Percentiles rank a stretch among this genome's conserved stretches.
Evolutionary conservation across 176 grass and related monocot species (phyloP).

Genomic region (Bothriochloa decipiens): DNA sequence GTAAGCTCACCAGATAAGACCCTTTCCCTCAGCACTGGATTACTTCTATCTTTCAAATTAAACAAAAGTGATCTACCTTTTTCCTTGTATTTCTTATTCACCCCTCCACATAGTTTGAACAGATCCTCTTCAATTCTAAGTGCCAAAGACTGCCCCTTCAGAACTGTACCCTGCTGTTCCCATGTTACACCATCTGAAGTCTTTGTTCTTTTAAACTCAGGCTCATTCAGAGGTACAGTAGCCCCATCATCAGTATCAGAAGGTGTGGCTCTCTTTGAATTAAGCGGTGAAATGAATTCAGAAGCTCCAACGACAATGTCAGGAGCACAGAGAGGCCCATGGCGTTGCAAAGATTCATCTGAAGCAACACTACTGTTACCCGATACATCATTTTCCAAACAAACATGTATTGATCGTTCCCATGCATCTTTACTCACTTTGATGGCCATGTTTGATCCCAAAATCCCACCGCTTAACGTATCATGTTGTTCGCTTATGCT

Average conservation of each 20-base stretch:
- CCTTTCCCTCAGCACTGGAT: slow-evolving; percentile 61
- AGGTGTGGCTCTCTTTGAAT: slow-evolving; percentile 39
- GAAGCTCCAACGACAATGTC: slow-evolving; percentile 35
- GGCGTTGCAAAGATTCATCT: slow-evolving; percentile 60
- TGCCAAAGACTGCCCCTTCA: slow-evolving; percentile 52
- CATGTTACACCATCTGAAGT: slow-evolving; percentile 25
- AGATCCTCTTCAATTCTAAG: slow-evolving; percentile 76
- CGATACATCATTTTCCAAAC: slow-evolving; percentile 31
- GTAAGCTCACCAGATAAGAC: slow-evolving; percentile 78
- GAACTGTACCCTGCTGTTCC: slow-evolving; percentile 31
- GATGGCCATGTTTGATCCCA: slow-evolving; percentile 14
- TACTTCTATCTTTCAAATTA: slow-evolving; percentile 80
- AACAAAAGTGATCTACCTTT: slow-evolving; percentile 81
- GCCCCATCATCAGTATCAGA: slow-evolving; percentile 31
- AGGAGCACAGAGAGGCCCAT: slow-evolving; percentile 54
- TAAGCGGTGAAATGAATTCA: slow-evolving; percentile 12
- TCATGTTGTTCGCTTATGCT: slow-evolving; percentile 14
- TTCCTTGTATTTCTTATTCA: slow-evolving; percentile 92
- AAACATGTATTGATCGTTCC: slow-evolving; percentile 31
- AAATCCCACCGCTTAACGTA: neutral
- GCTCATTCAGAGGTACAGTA: slow-evolving; percentile 13
- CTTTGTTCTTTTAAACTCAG: slow-evolving; percentile 43
- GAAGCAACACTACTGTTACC: slow-evolving; percentile 42
- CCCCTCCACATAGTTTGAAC: slow-evolving; percentile 72
- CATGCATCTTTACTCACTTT: slow-evolving; percentile 1